Evolutionary conservation across 495 filamentous ascomycete species (phyloP).

Genomic region (Bombardia bombarda): DNA sequence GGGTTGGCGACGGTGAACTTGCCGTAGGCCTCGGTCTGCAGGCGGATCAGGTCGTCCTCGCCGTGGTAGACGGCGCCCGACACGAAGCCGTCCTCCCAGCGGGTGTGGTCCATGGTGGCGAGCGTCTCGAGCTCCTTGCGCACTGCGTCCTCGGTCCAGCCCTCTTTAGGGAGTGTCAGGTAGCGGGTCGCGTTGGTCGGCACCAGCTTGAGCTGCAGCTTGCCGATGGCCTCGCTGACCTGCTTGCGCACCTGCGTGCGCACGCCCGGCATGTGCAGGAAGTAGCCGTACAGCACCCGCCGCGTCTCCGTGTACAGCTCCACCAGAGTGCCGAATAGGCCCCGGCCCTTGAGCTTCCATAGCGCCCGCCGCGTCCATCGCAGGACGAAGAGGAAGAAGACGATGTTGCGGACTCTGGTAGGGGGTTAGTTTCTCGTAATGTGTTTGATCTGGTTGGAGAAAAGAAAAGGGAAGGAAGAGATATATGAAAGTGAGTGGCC

Average conservation of each 20-base stretch:
- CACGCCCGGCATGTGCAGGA: constrained; percentile 79
- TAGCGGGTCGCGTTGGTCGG: constrained; percentile 66
- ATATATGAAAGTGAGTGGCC: too few relatives aligned
- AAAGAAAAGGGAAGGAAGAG: not conserved
- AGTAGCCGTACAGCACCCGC: constrained; percentile 71
- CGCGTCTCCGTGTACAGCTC: constrained; percentile 63
- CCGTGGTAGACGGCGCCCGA: constrained; percentile 97
- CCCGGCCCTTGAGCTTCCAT: constrained; percentile 81
- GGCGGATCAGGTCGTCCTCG: constrained; percentile 68
- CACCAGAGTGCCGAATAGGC: constrained; percentile 68
- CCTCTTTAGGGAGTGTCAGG: constrained; percentile 72
- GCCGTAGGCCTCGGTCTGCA: constrained; percentile 88
- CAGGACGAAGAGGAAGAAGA: constrained; percentile 85
- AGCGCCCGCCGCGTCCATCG: constrained; percentile 76
- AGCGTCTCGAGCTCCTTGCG: constrained; percentile 72
- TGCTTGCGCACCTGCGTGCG: constrained; percentile 75
- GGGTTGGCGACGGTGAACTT: constrained; percentile 95
- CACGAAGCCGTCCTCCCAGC: constrained; percentile 93
- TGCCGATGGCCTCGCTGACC: constrained; percentile 62
- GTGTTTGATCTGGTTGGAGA: not conserved
- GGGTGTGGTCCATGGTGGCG: constrained; percentile 80
- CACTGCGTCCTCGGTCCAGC: constrained; percentile 73
- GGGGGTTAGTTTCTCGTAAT: not conserved
- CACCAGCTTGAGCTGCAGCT: constrained; percentile 76
- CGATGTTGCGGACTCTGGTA: constrained; percentile 68